Percentiles rank a stretch among this genome's conserved stretches.
These are phyloP conservation scores for Urtica urens DNA, from an alignment of 306 rosid genomes.

Conservation along the genomic window DNA sequence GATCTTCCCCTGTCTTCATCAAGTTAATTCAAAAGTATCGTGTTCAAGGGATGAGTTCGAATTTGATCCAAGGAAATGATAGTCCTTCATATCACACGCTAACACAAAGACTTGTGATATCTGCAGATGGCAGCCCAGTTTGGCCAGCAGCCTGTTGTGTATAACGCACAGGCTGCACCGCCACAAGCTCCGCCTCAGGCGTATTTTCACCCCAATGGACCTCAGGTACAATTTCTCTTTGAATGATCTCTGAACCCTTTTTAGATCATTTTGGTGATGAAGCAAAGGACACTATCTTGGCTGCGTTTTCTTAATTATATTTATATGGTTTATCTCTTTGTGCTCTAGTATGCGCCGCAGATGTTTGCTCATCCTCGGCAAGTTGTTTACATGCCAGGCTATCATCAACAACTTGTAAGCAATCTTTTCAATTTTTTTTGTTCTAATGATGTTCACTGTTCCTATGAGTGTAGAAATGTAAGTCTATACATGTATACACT, in stretches of 20 bases:
- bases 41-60: no score
- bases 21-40: no score
- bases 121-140: conserved; percentile 70
- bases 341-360: conserved; percentile 76
- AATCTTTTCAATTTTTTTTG: conserved; percentile 7
- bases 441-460: no score
- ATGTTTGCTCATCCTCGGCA: conserved; percentile 81
- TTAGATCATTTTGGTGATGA: neutral
- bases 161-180: conserved; percentile 62
- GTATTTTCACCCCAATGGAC: conserved; percentile 78
- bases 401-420: conserved; percentile 80
- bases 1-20: no score
- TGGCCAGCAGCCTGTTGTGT: conserved; percentile 55
- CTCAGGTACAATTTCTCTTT: conserved; percentile 50
- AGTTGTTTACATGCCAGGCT: conserved; percentile 59
- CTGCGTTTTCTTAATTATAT: no score
- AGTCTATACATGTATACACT: no score
- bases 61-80: no score
- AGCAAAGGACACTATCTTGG: no score
- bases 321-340: conserved; percentile 16
- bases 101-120: no score
- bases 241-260: neutral
- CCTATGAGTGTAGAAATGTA: no score
- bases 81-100: no score
- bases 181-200: conserved; percentile 57